Conservation (phyloP, 345 rosid species). For the Noccaea caerulescens region DNA sequence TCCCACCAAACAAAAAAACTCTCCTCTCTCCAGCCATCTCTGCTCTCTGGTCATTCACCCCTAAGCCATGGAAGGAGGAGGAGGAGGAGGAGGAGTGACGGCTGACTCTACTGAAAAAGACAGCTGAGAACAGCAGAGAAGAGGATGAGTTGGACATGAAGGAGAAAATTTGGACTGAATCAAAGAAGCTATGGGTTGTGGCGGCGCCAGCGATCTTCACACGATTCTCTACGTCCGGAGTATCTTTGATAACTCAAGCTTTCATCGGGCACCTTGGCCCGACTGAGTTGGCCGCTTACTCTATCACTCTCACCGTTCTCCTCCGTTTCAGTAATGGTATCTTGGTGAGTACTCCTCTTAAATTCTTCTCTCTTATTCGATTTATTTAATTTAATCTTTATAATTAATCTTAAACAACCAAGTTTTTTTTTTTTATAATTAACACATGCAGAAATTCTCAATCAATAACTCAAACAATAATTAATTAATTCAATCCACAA, state of each 20-base stretch:
- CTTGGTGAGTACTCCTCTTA: slow-evolving; percentile 47
- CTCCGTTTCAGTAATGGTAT: slow-evolving; percentile 69
- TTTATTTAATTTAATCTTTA: too few relatives aligned
- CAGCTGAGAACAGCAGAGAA: slow-evolving; percentile 1
- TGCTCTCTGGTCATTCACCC: neutral
- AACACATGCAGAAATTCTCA: too few relatives aligned
- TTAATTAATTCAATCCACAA: too few relatives aligned
- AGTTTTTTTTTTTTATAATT: too few relatives aligned
- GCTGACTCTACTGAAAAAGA: slow-evolving; percentile 39
- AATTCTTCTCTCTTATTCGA: neutral
- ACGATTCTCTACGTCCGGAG: slow-evolving; percentile 65
- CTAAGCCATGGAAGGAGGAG: slow-evolving; percentile 36
- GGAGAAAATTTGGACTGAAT: slow-evolving; percentile 59
- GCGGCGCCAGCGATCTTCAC: slow-evolving; percentile 84
- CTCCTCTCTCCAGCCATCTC: neutral
- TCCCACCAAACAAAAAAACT: slow-evolving; percentile 2
- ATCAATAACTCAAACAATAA: too few relatives aligned
- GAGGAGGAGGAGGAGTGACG: slow-evolving; percentile 42
- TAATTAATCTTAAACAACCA: too few relatives aligned
- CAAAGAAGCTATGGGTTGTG: slow-evolving; percentile 69
- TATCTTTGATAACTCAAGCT: slow-evolving; percentile 60
- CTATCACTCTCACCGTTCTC: slow-evolving; percentile 65
- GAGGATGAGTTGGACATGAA: slow-evolving; percentile 36
- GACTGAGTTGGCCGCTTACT: slow-evolving; percentile 68
- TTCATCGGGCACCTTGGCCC: slow-evolving; percentile 77